A percentile compares a stretch with the other conserved stretches of the same genome.
Conservation (phyloP, 2,329 filamentous ascomycete genomes). For the Cordyceps pruinosa region DNA sequence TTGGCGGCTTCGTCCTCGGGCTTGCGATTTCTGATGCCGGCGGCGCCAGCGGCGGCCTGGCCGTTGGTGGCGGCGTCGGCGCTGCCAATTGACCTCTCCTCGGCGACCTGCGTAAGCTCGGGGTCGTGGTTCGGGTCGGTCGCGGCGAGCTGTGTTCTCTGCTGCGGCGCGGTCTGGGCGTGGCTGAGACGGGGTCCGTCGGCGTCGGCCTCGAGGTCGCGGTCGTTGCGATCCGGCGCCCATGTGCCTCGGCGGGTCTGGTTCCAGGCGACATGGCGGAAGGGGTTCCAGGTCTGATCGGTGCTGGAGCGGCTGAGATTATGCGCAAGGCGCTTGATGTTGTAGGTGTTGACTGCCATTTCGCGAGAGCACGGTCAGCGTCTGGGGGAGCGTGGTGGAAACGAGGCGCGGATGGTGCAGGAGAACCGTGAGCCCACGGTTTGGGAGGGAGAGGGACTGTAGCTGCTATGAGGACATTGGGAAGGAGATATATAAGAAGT, state of each 20-base stretch:
- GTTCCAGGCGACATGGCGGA: conserved; percentile 35
- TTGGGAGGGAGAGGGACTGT: neutral
- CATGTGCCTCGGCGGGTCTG: conserved; percentile 28
- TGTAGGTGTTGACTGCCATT: conserved; percentile 38
- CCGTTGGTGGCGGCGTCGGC: conserved; percentile 18
- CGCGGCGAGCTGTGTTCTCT: conserved; percentile 12
- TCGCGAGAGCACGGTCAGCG: neutral
- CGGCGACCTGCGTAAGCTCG: conserved; percentile 13
- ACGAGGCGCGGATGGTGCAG: neutral
- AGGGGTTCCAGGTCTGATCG: conserved; percentile 37
- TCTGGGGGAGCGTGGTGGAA: neutral
- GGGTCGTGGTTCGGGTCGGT: conserved; percentile 13
- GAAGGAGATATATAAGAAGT: neutral
- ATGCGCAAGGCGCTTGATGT: conserved; percentile 39
- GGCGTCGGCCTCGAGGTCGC: conserved; percentile 15
- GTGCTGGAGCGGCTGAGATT: conserved; percentile 32
- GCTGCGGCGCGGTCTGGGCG: conserved; percentile 27
- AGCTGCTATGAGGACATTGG: neutral
- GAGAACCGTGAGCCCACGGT: neutral
- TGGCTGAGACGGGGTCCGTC: conserved; percentile 30
- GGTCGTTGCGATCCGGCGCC: conserved; percentile 25
- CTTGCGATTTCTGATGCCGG: conserved; percentile 26
- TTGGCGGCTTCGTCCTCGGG: conserved; percentile 20
- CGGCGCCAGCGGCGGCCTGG: conserved; percentile 17
- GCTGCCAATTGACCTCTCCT: conserved; percentile 18